Evolutionary conservation across 2,329 filamentous ascomycete species (phyloP).

Genomic region (Mariannaea sp.): DNA sequence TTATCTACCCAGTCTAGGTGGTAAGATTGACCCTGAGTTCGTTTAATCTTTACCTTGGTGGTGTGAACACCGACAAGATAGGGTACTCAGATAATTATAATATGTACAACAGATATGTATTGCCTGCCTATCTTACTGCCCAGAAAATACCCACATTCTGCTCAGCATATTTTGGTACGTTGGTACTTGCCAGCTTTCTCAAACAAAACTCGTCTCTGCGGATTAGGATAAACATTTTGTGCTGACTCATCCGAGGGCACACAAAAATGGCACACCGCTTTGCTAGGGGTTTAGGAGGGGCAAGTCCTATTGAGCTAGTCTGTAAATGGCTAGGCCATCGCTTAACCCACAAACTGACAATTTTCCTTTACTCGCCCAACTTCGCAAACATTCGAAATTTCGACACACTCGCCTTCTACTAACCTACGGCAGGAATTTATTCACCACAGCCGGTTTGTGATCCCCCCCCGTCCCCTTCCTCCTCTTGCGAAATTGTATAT

Average conservation of each 20-base stretch:
- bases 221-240: too few relatives aligned
- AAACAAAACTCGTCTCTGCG: too few relatives aligned
- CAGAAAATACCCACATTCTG: too few relatives aligned
- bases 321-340: constrained; percentile 39
- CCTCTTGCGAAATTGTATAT: background rate
- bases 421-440: constrained; percentile 45
- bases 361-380: constrained; percentile 45
- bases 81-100: too few relatives aligned
- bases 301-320: constrained; percentile 38
- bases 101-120: too few relatives aligned
- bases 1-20: too few relatives aligned
- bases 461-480: constrained; percentile 9
- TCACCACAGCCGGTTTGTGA: constrained; percentile 46
- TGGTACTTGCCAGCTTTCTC: too few relatives aligned
- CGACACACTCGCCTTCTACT: constrained; percentile 43
- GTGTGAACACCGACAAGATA: too few relatives aligned
- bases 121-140: too few relatives aligned
- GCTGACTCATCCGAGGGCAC: constrained; percentile 35
- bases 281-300: constrained; percentile 31
- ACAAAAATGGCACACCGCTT: constrained; percentile 4
- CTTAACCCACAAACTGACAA: constrained; percentile 48
- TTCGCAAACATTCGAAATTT: constrained; percentile 39
- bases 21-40: too few relatives aligned
- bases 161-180: too few relatives aligned
- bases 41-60: too few relatives aligned